A percentile compares a stretch with the other conserved stretches of the same genome.
These are phyloP conservation scores for Thecaphora thlaspeos DNA, from an alignment of 1,284 basidiomycete species.

Conservation along the genomic window DNA sequence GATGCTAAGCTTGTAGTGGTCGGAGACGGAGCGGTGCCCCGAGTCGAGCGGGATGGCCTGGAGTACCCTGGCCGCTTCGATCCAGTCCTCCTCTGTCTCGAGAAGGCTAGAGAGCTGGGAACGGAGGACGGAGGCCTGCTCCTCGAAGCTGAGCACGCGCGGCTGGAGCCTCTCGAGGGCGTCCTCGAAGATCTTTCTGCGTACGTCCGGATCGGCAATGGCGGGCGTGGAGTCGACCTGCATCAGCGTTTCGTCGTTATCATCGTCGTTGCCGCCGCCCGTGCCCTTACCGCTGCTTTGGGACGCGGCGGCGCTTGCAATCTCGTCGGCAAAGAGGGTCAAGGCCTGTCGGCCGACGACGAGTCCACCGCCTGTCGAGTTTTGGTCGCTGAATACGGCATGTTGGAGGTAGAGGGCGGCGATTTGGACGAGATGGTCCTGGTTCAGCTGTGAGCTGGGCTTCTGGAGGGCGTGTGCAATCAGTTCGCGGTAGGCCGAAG, in stretches of 20 bases:
- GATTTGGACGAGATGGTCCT: constrained; percentile 15
- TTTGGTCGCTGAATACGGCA: constrained; percentile 72
- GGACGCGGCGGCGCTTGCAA: constrained; percentile 63
- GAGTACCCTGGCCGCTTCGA: constrained; percentile 81
- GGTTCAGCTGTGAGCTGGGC: constrained; percentile 11
- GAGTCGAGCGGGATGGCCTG: constrained; percentile 88
- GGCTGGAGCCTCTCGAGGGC: constrained; percentile 72
- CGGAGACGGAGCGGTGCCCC: constrained; percentile 73
- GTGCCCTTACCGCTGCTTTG: too few species aligned
- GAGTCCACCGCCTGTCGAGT: constrained; percentile 64
- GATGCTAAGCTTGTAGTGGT: constrained; percentile 81
- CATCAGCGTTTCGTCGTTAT: constrained; percentile 8
- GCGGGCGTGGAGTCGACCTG: constrained; percentile 22
- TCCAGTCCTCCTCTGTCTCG: constrained; percentile 89
- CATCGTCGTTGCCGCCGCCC: constrained; percentile 62
- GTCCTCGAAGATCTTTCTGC: constrained; percentile 68
- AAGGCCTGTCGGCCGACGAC: constrained; percentile 82
- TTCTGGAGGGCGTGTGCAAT: constrained; percentile 17
- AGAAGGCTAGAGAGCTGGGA: constrained; percentile 83
- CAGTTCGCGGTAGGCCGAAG: constrained; percentile 12
- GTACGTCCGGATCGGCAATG: constrained; percentile 30
- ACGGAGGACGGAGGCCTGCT: constrained; percentile 80
- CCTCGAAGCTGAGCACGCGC: constrained; percentile 82
- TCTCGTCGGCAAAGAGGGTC: constrained; percentile 66
- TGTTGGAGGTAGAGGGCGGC: constrained; percentile 66